A percentile compares a stretch with the other conserved stretches of the same genome.
These are phyloP conservation scores for Aspergillus novofumigatus DNA, from an alignment of 2,329 filamentous ascomycete species.

Conservation along the genomic window DNA sequence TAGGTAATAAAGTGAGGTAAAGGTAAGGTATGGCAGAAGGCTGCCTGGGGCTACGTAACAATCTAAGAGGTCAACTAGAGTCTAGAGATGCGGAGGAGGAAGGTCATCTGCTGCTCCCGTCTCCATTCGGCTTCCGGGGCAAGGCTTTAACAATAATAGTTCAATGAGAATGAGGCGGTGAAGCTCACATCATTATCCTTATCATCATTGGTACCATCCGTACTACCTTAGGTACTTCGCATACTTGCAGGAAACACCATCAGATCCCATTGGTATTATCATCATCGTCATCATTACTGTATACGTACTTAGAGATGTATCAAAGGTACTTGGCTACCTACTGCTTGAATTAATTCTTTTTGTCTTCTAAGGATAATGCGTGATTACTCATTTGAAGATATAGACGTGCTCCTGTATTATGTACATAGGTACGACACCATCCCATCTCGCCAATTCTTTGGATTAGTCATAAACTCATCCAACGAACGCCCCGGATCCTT, in stretches of 20 bases:
- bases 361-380: background rate
- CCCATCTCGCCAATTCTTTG: background rate
- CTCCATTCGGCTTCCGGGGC: conserved; percentile 11
- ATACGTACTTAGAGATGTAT: background rate
- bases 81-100: background rate
- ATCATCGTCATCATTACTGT: background rate
- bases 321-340: too few species aligned
- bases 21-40: background rate
- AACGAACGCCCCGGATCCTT: background rate
- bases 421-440: background rate
- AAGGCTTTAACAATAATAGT: too few species aligned
- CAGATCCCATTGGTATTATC: background rate
- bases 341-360: background rate
- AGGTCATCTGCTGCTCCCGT: conserved; percentile 11
- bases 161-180: conserved; percentile 21
- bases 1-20: conserved; percentile 10
- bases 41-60: conserved; percentile 3
- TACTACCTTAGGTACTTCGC: background rate
- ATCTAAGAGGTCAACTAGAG: too few species aligned
- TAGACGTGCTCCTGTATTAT: background rate
- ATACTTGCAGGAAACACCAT: background rate
- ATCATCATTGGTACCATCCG: background rate
- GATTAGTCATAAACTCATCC: background rate
- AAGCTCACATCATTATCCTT: conserved; percentile 4
- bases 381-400: background rate